Percentiles rank a stretch among this genome's conserved stretches.
phyloP scores from a whole-genome alignment of 768 basidiomycete genomes.

The Hortiboletus flavorubellus region DNA sequence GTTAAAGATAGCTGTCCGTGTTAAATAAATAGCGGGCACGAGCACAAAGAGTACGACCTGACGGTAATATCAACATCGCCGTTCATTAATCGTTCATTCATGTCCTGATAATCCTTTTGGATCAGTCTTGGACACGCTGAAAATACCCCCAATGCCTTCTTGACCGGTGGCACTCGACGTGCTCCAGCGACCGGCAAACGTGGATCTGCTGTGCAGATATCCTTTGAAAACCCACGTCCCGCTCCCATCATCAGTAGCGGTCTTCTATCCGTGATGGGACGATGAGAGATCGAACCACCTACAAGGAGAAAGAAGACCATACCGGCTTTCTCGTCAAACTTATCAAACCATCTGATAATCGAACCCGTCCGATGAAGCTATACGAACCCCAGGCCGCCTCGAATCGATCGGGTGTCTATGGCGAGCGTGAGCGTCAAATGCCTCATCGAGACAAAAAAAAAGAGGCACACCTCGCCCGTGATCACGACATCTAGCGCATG shows the following conservation, averaged over 20 bases:
- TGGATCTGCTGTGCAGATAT: constrained; percentile 43
- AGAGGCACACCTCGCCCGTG: constrained; percentile 30
- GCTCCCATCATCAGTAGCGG: constrained; percentile 34
- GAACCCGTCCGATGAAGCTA: constrained; percentile 55
- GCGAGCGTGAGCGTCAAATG: constrained; percentile 22
- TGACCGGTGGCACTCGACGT: constrained; percentile 33
- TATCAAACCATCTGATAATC: constrained; percentile 54
- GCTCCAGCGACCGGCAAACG: constrained; percentile 55
- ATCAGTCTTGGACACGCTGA: constrained; percentile 51
- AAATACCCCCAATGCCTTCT: constrained; percentile 47
- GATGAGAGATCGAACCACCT: not conserved
- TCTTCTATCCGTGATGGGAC: constrained; percentile 35
- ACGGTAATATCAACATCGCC: constrained; percentile 15
- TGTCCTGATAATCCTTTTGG: constrained; percentile 26
- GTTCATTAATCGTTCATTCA: constrained; percentile 29
- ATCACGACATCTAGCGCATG: constrained; percentile 37
- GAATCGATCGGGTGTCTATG: constrained; percentile 50
- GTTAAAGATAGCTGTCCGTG: constrained; percentile 12
- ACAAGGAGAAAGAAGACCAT: constrained; percentile 21
- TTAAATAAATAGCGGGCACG: constrained; percentile 7
- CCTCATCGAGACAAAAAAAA: constrained; percentile 22
- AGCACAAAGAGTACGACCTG: not conserved
- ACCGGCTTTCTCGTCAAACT: constrained; percentile 62
- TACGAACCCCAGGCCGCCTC: constrained; percentile 68
- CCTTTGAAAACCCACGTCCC: constrained; percentile 61